phyloP scores from a whole-genome alignment of 768 basidiomycete species.

The Chiua virens region DNA sequence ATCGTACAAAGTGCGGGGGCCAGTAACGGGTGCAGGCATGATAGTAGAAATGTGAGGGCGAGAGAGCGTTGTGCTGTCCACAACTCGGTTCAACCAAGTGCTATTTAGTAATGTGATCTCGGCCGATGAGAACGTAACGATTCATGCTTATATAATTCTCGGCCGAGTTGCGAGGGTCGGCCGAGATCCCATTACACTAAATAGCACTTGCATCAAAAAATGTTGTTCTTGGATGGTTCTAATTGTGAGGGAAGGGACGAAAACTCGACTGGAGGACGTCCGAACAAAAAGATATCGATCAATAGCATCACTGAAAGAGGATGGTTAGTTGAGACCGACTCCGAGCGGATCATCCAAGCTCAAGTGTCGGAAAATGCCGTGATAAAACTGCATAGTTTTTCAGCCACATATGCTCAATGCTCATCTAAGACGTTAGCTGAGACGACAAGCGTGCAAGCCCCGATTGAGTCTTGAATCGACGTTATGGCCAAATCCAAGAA shows the following conservation, averaged over 20 bases:
- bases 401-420: conserved; percentile 27
- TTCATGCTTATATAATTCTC: too few species aligned
- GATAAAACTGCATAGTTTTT: conserved; percentile 31
- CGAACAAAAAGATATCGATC: too few species aligned
- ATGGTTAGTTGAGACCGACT: too few species aligned
- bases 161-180: too few species aligned
- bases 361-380: conserved; percentile 22
- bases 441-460: background rate
- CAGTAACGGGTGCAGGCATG: conserved; percentile 56
- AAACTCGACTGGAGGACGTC: too few species aligned
- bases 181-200: conserved; percentile 14
- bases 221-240: too few species aligned
- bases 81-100: background rate
- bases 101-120: conserved; percentile 7
- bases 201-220: too few species aligned
- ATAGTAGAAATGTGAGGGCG: background rate
- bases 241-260: too few species aligned
- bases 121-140: too few species aligned
- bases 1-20: conserved; percentile 91
- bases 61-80: background rate
- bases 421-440: too few species aligned
- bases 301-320: too few species aligned
- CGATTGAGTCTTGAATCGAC: conserved; percentile 24
- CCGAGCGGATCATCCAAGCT: too few species aligned
- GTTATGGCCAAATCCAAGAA: conserved; percentile 99